Evolutionary conservation across 1,139 yeast species (phyloP), one percentile per base, ranked within the genome.

Genomic region (Zhuliangozyma blackwelliae): DNA sequence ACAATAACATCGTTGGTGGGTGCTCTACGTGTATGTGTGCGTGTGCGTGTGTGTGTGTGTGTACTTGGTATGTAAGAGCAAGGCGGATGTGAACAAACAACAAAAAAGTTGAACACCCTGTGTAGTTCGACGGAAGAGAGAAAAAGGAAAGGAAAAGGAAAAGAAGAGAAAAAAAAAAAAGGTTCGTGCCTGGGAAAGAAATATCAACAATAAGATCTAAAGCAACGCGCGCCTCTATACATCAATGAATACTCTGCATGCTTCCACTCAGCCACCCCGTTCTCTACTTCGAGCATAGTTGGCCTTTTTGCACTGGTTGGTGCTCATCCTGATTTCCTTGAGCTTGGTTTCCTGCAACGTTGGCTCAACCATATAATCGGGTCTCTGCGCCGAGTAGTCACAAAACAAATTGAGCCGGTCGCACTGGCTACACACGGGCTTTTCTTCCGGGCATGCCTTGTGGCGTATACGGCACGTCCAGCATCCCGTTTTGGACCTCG

Each of bases 391-490:
- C 36, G 76, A 75, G 28, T 75, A 76, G 50, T 75, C 81, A 52
- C 87, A 80, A 7, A 48, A 49, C 28, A 80, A 54, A 7, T 72
- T 69, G 27, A 80, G 59, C 41, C 82, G 59, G 3, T 48, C 44
- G 54, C 88, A 80, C 47, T 77, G 79, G 10, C 57, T 52, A 51
- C 88, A 80, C 9, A 43, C 49, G 1, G 86, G 85, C 44, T 62
- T 69, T 44, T 78, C 79, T 49, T 79, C 85, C 0, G 82, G 69
- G 47, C 88, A 80, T 41, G 80, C 72, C 51, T 80, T 80, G 49
- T 80, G 79, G 33, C 88, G 68, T 20, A 79, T 59, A 41, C 87
- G 54, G 50, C 87, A 80, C 5, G 82, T 80, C 86, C 86, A 80
- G 48, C 87, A 80, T 0, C 87, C 87, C 28, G 61, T 65, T 44